Conservation (phyloP, 805 yeast species). For the Candida anglica region DNA sequence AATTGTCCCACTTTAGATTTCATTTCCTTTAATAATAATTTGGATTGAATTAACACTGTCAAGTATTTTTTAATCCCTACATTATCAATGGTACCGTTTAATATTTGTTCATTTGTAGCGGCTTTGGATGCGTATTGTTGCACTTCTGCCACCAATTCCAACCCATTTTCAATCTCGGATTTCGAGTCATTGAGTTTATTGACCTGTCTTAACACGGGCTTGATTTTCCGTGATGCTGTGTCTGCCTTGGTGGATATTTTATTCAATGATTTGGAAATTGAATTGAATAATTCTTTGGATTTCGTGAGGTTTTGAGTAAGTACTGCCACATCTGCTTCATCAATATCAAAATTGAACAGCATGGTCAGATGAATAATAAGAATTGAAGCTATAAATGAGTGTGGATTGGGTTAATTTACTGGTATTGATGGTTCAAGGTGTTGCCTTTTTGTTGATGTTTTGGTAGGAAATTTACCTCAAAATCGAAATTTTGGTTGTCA, state of each 20-base stretch:
- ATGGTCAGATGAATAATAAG: conserved; percentile 2
- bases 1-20: conserved; percentile 46
- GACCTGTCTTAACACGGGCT: conserved; percentile 67
- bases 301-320: conserved; percentile 67
- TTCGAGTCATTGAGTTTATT: conserved; percentile 52
- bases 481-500: no score
- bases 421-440: background rate
- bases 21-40: conserved; percentile 44
- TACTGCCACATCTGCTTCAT: conserved; percentile 81
- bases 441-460: background rate
- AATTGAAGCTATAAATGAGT: no score
- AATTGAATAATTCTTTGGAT: conserved; percentile 50
- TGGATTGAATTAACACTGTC: conserved; percentile 33
- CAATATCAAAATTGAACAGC: conserved; percentile 45
- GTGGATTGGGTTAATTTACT: background rate
- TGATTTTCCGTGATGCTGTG: conserved; percentile 58
- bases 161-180: conserved; percentile 52
- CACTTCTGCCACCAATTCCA: conserved; percentile 48
- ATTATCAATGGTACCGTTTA: conserved; percentile 31
- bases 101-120: conserved; percentile 34
- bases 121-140: conserved; percentile 47
- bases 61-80: conserved; percentile 36
- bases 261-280: conserved; percentile 53
- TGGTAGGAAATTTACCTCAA: no score
- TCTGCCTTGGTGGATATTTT: conserved; percentile 50